Percentiles rank a stretch among this genome's conserved stretches.
Evolutionary conservation across 2,329 filamentous ascomycete species (phyloP).

Genomic region (Aspergillus chevalieri): DNA sequence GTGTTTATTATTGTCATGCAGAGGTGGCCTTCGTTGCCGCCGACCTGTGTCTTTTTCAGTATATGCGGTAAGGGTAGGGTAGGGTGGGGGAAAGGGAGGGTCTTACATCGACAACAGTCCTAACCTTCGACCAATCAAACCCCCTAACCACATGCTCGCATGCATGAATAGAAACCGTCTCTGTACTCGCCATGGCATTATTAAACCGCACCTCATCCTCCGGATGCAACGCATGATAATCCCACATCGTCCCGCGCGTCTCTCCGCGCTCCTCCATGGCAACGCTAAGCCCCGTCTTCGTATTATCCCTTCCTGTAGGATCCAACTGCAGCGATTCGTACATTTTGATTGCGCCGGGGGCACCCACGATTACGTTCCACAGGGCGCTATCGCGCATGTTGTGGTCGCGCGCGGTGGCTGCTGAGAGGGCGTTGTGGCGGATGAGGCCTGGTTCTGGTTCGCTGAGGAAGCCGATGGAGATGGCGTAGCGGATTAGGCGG

Average conservation of each 20-base stretch:
- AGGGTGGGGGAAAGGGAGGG: background rate
- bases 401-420: background rate
- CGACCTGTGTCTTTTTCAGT: background rate
- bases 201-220: background rate
- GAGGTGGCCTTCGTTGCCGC: background rate
- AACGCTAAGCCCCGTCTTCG: background rate
- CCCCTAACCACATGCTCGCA: background rate
- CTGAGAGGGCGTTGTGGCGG: background rate
- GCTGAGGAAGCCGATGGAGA: background rate
- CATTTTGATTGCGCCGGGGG: background rate
- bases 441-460: background rate
- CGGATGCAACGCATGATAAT: background rate
- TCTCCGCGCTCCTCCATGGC: background rate
- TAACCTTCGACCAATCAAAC: background rate
- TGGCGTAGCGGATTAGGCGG: background rate
- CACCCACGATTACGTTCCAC: background rate
- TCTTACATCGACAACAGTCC: background rate
- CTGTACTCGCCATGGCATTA: background rate
- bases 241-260: background rate
- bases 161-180: background rate
- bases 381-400: background rate
- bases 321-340: background rate
- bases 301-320: background rate
- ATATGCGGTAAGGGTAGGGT: no score
- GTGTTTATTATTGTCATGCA: background rate